Base-by-base conservation (phyloP, 2,329 filamentous ascomycete species). In the Rhinocladiella similis region DNA sequence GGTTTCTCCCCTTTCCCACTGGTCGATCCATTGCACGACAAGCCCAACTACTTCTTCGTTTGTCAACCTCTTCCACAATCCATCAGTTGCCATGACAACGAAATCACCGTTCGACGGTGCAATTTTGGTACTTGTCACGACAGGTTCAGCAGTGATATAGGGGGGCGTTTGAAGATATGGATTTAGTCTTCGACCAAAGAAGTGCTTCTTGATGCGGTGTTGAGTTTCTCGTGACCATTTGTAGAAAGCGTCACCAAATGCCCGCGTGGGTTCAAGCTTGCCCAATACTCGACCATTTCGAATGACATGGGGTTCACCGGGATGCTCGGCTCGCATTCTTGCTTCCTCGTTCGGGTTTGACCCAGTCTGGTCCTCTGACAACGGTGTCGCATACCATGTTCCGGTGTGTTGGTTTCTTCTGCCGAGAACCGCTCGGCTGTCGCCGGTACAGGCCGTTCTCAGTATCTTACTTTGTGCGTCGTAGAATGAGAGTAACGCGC, bases 61-160 rank as follows among this genome's bases (percentile, higher is more conserved):
- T 47, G 91, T 97, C 60, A 99, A 81, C 94, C 97, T 97, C 75
- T 99, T 94, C 94, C 94, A 99, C 1, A 99, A 81, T 3, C 94
- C 94, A 70, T 99, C 94, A 0, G 94, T 97, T 19, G 94, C 94
- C 80, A 99, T 87, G 60, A 99, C 93, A 12, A 99, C 80, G 67
- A 99, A 99, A 70, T 99, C 94, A 45, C 93, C 92, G 61, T 90
- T 90, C 52, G 90, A 84, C 1, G 94, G 94, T 66, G 93, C 82
- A 50, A 99, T 87, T 72, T 94, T 88, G 43, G 93, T 97, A 1
- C 91, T 96, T 0, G 93, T 97, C 51, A 99, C 84, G 20, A 97
- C 82, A 2, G 94, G 94, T 74, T 99, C 95, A 1, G 94, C 94
- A 3, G 94, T 99, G 39, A 99, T 94, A 68, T 99, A 99, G 0